A percentile compares a stretch with the other conserved stretches of the same genome.
These are phyloP conservation scores for Maudiozyma saulgeensis DNA, from an alignment of 805 yeast genomes.

Conservation along the genomic window DNA sequence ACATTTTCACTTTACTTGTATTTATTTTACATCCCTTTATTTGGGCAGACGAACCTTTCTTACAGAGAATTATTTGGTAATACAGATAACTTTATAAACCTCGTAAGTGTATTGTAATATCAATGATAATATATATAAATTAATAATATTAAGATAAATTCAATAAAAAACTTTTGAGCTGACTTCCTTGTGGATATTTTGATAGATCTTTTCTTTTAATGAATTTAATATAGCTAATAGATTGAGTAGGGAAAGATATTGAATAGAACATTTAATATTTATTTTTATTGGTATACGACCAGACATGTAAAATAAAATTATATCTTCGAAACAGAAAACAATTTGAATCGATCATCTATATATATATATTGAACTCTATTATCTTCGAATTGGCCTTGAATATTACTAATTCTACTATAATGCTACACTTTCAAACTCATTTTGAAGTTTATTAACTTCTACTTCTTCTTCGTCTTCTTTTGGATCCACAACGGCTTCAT, in stretches of 20 bases:
- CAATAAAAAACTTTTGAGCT: too few species aligned
- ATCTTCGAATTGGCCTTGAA: too few species aligned
- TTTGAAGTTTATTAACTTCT: slow-evolving; percentile 10
- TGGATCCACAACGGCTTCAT: background rate
- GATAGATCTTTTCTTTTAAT: too few species aligned
- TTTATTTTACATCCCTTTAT: slow-evolving; percentile 54
- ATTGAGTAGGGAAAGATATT: too few species aligned
- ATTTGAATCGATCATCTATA: too few species aligned
- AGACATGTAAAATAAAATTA: too few species aligned
- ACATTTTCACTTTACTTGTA: slow-evolving; percentile 41
- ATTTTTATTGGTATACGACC: too few species aligned
- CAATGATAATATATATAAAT: background rate
- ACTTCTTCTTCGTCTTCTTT: background rate
- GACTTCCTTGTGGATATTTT: too few species aligned
- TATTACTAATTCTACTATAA: slow-evolving; percentile 8
- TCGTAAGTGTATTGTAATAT: background rate
- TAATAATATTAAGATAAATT: background rate
- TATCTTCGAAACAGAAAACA: too few species aligned
- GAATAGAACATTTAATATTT: too few species aligned
- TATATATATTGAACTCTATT: too few species aligned
- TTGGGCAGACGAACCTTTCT: slow-evolving; percentile 53
- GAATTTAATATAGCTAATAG: too few species aligned
- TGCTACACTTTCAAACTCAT: slow-evolving; percentile 26
- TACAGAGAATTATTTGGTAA: slow-evolving; percentile 86
- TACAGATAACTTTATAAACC: background rate